Evolutionary conservation across 2,329 filamentous ascomycete genomes (phyloP).

Genomic region (Aspergillus ustus): DNA sequence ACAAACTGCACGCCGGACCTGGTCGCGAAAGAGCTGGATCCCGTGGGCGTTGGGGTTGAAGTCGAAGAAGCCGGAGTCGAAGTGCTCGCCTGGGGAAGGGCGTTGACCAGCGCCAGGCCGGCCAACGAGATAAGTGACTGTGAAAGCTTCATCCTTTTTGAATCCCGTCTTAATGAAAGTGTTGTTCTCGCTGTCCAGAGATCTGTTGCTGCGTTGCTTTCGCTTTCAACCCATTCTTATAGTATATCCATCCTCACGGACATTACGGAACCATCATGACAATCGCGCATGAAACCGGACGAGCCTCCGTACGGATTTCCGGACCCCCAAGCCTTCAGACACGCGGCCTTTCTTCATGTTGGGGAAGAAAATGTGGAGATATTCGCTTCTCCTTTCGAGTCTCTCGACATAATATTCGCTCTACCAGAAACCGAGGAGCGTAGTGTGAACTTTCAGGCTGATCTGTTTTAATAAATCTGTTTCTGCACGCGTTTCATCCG

Average conservation of each 20-base stretch:
- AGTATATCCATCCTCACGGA: no score
- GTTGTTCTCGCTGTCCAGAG: neutral
- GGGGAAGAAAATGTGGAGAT: neutral
- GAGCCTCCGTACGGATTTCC: neutral
- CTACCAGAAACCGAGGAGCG: no score
- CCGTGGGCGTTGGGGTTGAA: neutral
- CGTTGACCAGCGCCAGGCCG: slow-evolving; percentile 25
- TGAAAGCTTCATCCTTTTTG: slow-evolving; percentile 25
- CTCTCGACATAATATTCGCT: neutral
- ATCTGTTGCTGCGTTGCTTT: no score
- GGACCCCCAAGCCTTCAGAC: neutral
- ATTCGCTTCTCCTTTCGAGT: no score
- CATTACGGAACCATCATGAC: no score
- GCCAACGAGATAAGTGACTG: slow-evolving; percentile 21
- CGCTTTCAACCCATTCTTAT: no score
- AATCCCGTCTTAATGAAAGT: neutral
- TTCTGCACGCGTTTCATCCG: slow-evolving; percentile 23
- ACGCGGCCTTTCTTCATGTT: neutral
- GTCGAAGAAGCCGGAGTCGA: neutral
- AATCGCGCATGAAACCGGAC: neutral
- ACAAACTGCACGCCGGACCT: slow-evolving; percentile 39
- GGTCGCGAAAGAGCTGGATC: slow-evolving; percentile 27
- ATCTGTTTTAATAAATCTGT: slow-evolving; percentile 11
- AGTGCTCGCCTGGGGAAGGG: slow-evolving; percentile 20
- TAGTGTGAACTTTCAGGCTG: no score